phyloP scores from a whole-genome alignment of 345 rosid species.

The Mangifera indica region DNA sequence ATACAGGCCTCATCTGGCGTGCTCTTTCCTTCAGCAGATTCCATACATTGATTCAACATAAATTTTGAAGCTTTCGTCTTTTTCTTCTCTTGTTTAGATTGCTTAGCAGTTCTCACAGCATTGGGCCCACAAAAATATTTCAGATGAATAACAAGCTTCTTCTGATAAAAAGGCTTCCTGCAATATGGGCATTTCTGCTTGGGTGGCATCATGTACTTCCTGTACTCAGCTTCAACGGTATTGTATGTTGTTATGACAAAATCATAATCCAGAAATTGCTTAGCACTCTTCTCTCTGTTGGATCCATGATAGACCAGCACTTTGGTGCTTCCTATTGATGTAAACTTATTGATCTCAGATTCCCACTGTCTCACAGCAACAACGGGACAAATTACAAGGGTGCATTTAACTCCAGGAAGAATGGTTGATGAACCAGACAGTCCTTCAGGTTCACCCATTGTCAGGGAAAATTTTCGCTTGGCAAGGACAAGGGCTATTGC shows the following conservation, averaged over 20 bases:
- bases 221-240: constrained; percentile 71
- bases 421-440: constrained; percentile 35
- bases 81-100: constrained; percentile 78
- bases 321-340: constrained; percentile 71
- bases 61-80: constrained; percentile 29
- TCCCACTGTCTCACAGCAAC: constrained; percentile 95
- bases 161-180: constrained; percentile 51
- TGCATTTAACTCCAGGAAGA: constrained; percentile 40
- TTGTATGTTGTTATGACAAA: constrained; percentile 89
- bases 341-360: constrained; percentile 73
- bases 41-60: constrained; percentile 25
- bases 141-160: constrained; percentile 51
- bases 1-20: constrained; percentile 27
- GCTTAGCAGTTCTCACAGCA: constrained; percentile 71
- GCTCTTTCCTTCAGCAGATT: constrained; percentile 12
- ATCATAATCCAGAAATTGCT: constrained; percentile 64
- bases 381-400: constrained; percentile 90
- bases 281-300: constrained; percentile 50
- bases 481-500: constrained; percentile 94
- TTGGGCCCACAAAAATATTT: constrained; percentile 76
- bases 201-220: constrained; percentile 69
- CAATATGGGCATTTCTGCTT: constrained; percentile 65
- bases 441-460: constrained; percentile 20
- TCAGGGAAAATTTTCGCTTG: constrained; percentile 41
- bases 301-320: constrained; percentile 83